Evolutionary conservation across 2,329 filamentous ascomycete genomes (phyloP).

Genomic region (Parastagonospora avenae): DNA sequence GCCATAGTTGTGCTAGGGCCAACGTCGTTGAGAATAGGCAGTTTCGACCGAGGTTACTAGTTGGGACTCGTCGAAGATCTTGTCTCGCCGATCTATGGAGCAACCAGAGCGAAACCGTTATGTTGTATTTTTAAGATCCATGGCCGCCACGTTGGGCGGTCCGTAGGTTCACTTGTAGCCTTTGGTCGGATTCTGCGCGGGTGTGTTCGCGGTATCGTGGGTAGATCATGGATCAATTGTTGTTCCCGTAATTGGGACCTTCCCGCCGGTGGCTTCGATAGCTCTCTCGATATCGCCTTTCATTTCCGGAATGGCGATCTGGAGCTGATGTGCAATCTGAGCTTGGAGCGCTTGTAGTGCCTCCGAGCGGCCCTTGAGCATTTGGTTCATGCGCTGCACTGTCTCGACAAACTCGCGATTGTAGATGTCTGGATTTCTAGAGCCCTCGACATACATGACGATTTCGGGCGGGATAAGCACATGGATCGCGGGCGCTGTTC

Average conservation of each 20-base stretch:
- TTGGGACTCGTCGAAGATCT: no score
- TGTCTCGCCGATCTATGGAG: no score
- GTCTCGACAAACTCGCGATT: slow-evolving; percentile 69
- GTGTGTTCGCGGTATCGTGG: not conserved
- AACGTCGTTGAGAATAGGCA: no score
- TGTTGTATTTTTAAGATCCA: no score
- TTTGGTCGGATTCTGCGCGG: no score
- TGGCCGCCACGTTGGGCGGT: no score
- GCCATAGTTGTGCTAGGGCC: no score
- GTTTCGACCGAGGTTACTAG: no score
- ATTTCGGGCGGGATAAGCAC: slow-evolving; percentile 66
- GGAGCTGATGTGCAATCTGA: slow-evolving; percentile 63
- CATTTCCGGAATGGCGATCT: slow-evolving; percentile 63
- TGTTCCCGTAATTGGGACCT: slow-evolving; percentile 21
- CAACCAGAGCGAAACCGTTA: no score
- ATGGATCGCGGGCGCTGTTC: slow-evolving; percentile 54
- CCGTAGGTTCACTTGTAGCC: no score
- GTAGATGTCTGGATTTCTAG: slow-evolving; percentile 70
- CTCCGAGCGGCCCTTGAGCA: slow-evolving; percentile 64
- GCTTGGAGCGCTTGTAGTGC: slow-evolving; percentile 65
- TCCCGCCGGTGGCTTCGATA: slow-evolving; percentile 53
- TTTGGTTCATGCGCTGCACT: slow-evolving; percentile 66
- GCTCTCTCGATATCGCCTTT: slow-evolving; percentile 58
- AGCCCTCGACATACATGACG: slow-evolving; percentile 65
- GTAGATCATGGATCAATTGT: not conserved